A percentile compares a stretch with the other conserved stretches of the same genome.
These are phyloP conservation scores for Westerdykella aurantiaca DNA, from an alignment of 2,329 filamentous ascomycete species.

Conservation along the genomic window DNA sequence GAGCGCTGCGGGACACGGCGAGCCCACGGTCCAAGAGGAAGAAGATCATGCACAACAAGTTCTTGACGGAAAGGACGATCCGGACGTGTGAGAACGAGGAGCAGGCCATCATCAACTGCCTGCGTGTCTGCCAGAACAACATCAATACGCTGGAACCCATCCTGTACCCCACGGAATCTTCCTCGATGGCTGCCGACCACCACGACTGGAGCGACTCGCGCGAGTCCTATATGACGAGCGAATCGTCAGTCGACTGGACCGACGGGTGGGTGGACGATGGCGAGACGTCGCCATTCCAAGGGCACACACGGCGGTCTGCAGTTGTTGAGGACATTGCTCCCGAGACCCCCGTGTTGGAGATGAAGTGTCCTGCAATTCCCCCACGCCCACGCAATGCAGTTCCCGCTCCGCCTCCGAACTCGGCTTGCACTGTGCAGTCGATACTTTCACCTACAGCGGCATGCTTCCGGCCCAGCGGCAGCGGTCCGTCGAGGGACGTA, in stretches of 20 bases:
- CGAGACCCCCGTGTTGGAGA: slow-evolving; percentile 9
- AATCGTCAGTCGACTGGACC: slow-evolving; percentile 20
- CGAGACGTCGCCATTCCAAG: slow-evolving; percentile 20
- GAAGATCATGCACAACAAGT: slow-evolving; percentile 24
- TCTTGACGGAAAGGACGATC: slow-evolving; percentile 27
- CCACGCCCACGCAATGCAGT: not conserved
- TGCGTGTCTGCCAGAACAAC: slow-evolving; percentile 28
- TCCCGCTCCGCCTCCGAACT: slow-evolving; percentile 5
- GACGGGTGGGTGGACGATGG: slow-evolving; percentile 26
- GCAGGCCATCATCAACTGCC: slow-evolving; percentile 23
- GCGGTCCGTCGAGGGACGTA: not conserved
- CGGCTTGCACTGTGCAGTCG: slow-evolving; percentile 12
- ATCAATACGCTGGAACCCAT: slow-evolving; percentile 23
- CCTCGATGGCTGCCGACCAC: slow-evolving; percentile 8
- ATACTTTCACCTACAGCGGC: slow-evolving; percentile 14
- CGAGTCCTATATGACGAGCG: slow-evolving; percentile 9
- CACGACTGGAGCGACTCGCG: slow-evolving; percentile 10
- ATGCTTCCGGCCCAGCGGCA: slow-evolving; percentile 16
- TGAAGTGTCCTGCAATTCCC: slow-evolving; percentile 10
- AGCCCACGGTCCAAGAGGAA: slow-evolving; percentile 25
- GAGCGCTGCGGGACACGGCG: slow-evolving; percentile 11
- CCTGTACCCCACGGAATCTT: slow-evolving; percentile 5
- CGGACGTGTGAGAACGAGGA: slow-evolving; percentile 28
- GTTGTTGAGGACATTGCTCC: slow-evolving; percentile 3
- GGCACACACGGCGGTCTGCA: slow-evolving; percentile 3